These are phyloP conservation scores for Rhinocladiella mackenziei DNA, from an alignment of 2,329 filamentous ascomycete species.

Conservation along the genomic window DNA sequence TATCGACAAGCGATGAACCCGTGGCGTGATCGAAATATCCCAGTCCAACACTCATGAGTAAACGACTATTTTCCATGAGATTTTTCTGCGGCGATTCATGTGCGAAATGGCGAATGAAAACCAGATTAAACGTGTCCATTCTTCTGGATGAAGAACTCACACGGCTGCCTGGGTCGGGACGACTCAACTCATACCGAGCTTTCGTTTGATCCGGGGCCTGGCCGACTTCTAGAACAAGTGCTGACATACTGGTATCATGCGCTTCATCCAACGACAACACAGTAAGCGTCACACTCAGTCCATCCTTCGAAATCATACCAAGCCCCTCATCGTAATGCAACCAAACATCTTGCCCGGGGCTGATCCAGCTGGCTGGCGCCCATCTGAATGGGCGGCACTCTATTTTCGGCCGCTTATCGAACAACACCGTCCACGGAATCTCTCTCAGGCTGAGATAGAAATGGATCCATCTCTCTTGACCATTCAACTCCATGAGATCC, in stretches of 20 bases:
- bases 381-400: background rate
- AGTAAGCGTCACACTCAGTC: background rate
- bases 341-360: constrained; percentile 4
- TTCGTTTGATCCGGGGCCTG: too few relatives aligned
- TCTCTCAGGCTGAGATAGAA: background rate
- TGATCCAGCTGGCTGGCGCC: constrained; percentile 3
- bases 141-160: background rate
- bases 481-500: background rate
- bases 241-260: background rate
- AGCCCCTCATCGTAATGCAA: constrained; percentile 4
- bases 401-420: background rate
- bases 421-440: background rate
- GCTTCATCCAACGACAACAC: background rate
- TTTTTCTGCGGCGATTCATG: background rate
- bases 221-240: background rate
- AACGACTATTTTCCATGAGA: background rate
- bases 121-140: background rate
- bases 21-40: background rate
- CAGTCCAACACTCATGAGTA: background rate
- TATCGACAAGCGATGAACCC: background rate
- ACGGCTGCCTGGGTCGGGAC: background rate
- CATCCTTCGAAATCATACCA: background rate
- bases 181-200: background rate
- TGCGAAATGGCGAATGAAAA: background rate
- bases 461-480: background rate